These are phyloP conservation scores for Crucihimalaya himalaica DNA, from an alignment of 345 rosid genomes.

Conservation along the genomic window DNA sequence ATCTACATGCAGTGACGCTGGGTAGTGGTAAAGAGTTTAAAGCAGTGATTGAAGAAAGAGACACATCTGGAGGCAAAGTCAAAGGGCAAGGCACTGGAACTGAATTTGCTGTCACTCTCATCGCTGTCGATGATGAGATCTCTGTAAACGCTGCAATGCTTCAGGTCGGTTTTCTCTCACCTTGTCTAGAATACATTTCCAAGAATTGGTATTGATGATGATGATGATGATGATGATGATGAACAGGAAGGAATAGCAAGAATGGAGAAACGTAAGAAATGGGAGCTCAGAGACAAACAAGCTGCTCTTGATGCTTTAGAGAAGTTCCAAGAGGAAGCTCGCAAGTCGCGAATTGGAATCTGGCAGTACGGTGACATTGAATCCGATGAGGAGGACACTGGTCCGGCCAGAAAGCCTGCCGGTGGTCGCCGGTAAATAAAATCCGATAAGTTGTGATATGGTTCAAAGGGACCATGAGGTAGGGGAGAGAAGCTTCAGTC, in stretches of 20 bases:
- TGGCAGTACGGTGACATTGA: conserved; percentile 94
- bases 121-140: conserved; percentile 71
- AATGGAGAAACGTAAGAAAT: conserved; percentile 79
- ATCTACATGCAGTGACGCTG: conserved; percentile 59
- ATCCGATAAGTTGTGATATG: conserved; percentile 19
- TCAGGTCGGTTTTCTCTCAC: conserved; percentile 55
- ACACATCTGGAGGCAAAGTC: conserved; percentile 78
- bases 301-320: conserved; percentile 68
- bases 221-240: conserved; percentile 12
- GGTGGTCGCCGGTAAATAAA: conserved; percentile 50
- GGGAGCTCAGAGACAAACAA: conserved; percentile 72
- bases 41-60: conserved; percentile 83
- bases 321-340: conserved; percentile 79
- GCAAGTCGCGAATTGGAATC: conserved; percentile 64
- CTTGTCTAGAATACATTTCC: not conserved
- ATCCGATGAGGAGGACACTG: conserved; percentile 92
- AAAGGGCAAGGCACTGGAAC: conserved; percentile 97
- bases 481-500: conserved; percentile 29
- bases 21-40: conserved; percentile 68
- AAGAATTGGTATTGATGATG: not conserved
- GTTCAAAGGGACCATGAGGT: conserved; percentile 35
- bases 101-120: conserved; percentile 62
- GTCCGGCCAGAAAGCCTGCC: conserved; percentile 56
- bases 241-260: conserved; percentile 90
- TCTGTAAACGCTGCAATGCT: conserved; percentile 87